phyloP scores from a whole-genome alignment of 345 rosid species.

The Geranium rotundifolium region DNA sequence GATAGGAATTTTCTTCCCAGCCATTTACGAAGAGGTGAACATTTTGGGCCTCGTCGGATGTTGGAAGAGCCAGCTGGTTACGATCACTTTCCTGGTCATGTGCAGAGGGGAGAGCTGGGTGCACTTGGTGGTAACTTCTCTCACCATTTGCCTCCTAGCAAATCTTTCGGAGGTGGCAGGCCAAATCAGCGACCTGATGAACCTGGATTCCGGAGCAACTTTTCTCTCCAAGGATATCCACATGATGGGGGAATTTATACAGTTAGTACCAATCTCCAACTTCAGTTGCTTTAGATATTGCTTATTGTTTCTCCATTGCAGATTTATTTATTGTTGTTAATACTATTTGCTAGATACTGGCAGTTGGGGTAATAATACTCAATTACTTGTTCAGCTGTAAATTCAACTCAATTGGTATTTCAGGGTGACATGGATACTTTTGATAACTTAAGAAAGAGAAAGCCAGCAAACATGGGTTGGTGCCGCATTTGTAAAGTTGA shows the following conservation, averaged over 20 bases:
- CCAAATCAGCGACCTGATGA: constrained; percentile 33
- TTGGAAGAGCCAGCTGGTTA: constrained; percentile 24
- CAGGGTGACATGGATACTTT: constrained; percentile 43
- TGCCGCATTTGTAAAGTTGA: constrained; percentile 74
- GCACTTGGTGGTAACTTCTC: constrained; percentile 31
- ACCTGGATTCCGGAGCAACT: constrained; percentile 52
- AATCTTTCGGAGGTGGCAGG: constrained; percentile 11
- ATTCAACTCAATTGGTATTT: constrained; percentile 5
- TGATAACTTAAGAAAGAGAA: constrained; percentile 49
- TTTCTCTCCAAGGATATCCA: constrained; percentile 29
- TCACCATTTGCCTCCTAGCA: constrained; percentile 5
- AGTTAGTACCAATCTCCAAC: constrained; percentile 31
- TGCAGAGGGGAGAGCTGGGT: constrained; percentile 30
- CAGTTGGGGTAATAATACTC: too few relatives aligned
- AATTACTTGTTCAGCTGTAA: neutral
- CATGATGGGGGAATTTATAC: constrained; percentile 33
- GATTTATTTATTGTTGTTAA: neutral
- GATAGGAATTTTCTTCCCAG: constrained; percentile 29
- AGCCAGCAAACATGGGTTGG: constrained; percentile 48
- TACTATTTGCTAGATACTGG: neutral
- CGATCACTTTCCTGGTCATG: constrained; percentile 27
- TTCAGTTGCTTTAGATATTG: neutral
- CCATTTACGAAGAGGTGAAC: constrained; percentile 42
- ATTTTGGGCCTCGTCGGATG: constrained; percentile 33
- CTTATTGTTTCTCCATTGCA: constrained; percentile 2